Percentiles rank a stretch among this genome's conserved stretches.
phyloP scores from a whole-genome alignment of 2,329 filamentous ascomycete species.

The Lasiodiplodia sp. region DNA sequence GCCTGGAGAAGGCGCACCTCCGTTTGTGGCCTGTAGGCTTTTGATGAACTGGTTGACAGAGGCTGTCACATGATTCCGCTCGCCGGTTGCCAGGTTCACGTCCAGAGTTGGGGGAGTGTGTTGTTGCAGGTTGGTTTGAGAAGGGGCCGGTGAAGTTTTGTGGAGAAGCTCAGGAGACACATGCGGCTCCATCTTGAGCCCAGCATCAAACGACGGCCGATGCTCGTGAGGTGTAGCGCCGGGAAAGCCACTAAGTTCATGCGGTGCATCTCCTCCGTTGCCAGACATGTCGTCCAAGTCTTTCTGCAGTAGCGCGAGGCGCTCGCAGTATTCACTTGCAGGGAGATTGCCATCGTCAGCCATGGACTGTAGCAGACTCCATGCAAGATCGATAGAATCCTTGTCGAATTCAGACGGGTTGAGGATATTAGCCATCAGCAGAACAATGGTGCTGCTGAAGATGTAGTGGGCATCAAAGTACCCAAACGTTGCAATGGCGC shows the following conservation, averaged over 20 bases:
- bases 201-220: conserved; percentile 5
- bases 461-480: conserved; percentile 42
- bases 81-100: neutral
- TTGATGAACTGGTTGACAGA: conserved; percentile 22
- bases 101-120: conserved; percentile 9
- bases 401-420: conserved; percentile 33
- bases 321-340: conserved; percentile 42
- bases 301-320: conserved; percentile 32
- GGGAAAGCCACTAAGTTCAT: neutral
- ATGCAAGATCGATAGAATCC: conserved; percentile 35
- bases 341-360: conserved; percentile 47
- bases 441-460: conserved; percentile 37
- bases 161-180: conserved; percentile 14
- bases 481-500: conserved; percentile 38
- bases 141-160: neutral
- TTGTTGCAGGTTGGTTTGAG: conserved; percentile 3
- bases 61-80: neutral
- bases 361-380: conserved; percentile 43
- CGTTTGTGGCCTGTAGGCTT: neutral
- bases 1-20: conserved; percentile 3
- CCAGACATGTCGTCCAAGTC: conserved; percentile 30
- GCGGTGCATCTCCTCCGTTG: neutral
- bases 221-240: neutral
- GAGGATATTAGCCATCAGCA: conserved; percentile 39
- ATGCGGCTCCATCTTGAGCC: conserved; percentile 17